These are phyloP conservation scores for Echinosophora koreensis DNA, from an alignment of 306 rosid species.

Conservation along the genomic window DNA sequence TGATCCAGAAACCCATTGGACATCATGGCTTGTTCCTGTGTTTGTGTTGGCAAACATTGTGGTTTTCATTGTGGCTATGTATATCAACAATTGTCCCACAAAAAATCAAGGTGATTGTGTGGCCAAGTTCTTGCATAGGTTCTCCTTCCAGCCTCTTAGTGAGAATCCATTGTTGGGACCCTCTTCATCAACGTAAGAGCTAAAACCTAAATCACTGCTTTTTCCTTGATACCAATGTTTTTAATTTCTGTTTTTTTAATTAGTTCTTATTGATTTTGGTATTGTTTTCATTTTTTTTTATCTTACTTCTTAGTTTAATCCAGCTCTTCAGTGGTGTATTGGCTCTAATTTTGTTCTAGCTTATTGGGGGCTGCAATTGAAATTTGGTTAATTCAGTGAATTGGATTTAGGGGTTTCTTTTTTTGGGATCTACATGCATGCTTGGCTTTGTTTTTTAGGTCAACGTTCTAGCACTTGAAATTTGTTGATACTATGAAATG, in stretches of 20 bases:
- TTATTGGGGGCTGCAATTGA: not conserved
- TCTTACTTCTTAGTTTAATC: not conserved
- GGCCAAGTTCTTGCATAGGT: conserved; percentile 64
- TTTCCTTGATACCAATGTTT: not conserved
- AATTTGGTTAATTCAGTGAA: conserved; percentile 19
- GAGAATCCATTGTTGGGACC: conserved; percentile 91
- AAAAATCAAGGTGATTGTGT: conserved; percentile 65
- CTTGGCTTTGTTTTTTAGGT: not conserved
- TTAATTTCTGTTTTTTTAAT: not conserved
- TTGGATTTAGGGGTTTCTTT: conserved; percentile 10
- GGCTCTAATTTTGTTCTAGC: conserved; percentile 12
- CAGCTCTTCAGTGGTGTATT: not conserved
- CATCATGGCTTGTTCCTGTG: conserved; percentile 84
- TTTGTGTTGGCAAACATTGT: conserved; percentile 71
- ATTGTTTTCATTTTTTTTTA: not conserved
- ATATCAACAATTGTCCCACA: conserved; percentile 75
- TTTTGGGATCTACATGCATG: not conserved
- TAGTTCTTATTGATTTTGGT: not conserved
- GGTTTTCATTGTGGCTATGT: conserved; percentile 72
- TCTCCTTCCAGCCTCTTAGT: conserved; percentile 76
- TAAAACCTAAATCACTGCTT: not conserved
- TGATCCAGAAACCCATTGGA: conserved; percentile 68
- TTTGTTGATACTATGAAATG: conserved; percentile 2
- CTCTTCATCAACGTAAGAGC: conserved; percentile 74
- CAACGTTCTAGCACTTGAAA: not conserved